Evolutionary conservation across 805 yeast genomes (phyloP).

Genomic region (Kuraishia piskuri): DNA sequence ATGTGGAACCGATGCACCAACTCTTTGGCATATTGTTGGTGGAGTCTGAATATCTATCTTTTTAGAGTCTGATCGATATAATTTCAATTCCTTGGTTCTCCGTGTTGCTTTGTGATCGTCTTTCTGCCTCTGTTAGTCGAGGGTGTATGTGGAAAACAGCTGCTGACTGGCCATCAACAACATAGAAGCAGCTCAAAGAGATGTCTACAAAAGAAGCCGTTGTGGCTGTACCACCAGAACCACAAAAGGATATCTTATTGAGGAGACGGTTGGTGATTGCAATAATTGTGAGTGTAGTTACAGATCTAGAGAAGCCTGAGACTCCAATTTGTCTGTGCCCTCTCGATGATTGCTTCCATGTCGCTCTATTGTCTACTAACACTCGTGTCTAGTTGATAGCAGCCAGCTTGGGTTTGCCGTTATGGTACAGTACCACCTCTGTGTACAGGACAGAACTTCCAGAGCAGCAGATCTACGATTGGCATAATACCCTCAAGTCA

Average conservation of each 20-base stretch:
- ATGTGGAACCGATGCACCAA: too few relatives aligned
- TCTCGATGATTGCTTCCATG: too few relatives aligned
- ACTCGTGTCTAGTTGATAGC: constrained; percentile 9
- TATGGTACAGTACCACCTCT: constrained; percentile 53
- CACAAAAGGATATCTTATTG: background rate
- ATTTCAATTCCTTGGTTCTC: too few relatives aligned
- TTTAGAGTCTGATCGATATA: too few relatives aligned
- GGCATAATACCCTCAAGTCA: constrained; percentile 10
- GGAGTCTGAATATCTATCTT: too few relatives aligned
- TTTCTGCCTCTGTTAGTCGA: background rate
- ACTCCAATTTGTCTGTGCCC: too few relatives aligned
- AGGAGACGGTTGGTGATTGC: constrained; percentile 10
- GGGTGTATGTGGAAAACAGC: background rate
- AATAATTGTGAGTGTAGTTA: background rate
- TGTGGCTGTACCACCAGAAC: background rate
- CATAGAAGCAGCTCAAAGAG: background rate
- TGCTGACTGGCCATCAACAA: background rate
- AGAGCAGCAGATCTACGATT: constrained; percentile 26
- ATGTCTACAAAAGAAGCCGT: background rate
- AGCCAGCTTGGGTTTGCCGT: constrained; percentile 41
- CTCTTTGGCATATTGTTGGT: too few relatives aligned
- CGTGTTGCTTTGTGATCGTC: too few relatives aligned
- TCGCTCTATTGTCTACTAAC: background rate
- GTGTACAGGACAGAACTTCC: constrained; percentile 59
- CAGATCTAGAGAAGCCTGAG: too few relatives aligned